A percentile compares a stretch with the other conserved stretches of the same genome.
phyloP scores from a whole-genome alignment of 805 yeast species.

The Lipomyces spencermartinsiae region DNA sequence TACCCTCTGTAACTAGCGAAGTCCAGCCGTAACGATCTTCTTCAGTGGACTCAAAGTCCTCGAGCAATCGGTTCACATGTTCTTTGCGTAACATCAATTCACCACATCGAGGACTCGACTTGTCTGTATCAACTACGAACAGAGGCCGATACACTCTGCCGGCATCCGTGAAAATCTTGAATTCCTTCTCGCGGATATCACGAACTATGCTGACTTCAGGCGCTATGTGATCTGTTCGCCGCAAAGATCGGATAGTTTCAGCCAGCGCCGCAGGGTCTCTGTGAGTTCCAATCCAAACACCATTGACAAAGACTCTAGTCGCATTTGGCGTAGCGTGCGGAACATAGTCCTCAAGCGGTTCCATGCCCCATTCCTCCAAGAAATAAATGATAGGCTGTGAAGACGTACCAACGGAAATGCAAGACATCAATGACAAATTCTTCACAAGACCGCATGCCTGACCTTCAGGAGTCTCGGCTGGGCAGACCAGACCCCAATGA shows the following conservation, averaged over 20 bases:
- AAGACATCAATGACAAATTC: slow-evolving; percentile 93
- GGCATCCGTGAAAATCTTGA: slow-evolving; percentile 96
- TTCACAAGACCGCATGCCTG: slow-evolving; percentile 99
- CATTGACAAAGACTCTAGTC: slow-evolving; percentile 94
- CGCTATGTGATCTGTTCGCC: slow-evolving; percentile 94
- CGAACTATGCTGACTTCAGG: slow-evolving; percentile 97
- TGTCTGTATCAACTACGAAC: slow-evolving; percentile 85
- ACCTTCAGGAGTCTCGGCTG: slow-evolving; percentile 99
- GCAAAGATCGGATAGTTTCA: slow-evolving; percentile 84
- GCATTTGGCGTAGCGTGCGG: slow-evolving; percentile 91
- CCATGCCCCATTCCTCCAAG: slow-evolving; percentile 99
- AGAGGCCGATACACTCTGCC: slow-evolving; percentile 98
- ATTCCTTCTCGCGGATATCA: slow-evolving; percentile 95
- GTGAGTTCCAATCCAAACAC: slow-evolving; percentile 99
- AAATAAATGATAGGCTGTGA: slow-evolving; percentile 92
- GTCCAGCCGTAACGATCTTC: slow-evolving; percentile 80
- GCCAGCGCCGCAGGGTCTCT: slow-evolving; percentile 93
- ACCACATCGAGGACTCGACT: slow-evolving; percentile 57
- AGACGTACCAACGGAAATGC: slow-evolving; percentile 97
- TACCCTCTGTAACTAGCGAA: slow-evolving; percentile 78
- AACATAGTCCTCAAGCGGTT: slow-evolving; percentile 92
- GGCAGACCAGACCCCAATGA: slow-evolving; percentile 99
- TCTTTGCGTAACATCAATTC: slow-evolving; percentile 85
- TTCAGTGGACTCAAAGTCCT: slow-evolving; percentile 56
- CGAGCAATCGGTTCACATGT: slow-evolving; percentile 73